Evolutionary conservation across 345 rosid species (phyloP), one percentile per base, ranked within the genome.

Genomic region (Conringia planisiliqua): DNA sequence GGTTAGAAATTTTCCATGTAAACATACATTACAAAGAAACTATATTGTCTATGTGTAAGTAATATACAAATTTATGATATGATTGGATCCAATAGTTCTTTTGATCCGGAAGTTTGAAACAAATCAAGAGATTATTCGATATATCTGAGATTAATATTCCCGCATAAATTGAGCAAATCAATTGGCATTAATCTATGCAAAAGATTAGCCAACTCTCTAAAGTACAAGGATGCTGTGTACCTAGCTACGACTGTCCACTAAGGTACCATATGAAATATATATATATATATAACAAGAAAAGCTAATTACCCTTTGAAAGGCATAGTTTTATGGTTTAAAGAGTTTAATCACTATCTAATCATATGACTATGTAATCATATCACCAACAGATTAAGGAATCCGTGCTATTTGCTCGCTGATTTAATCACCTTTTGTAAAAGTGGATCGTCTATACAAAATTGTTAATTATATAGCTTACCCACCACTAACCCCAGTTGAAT

Each of bases 231-330:
- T 76, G 74, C 69, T 61, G 62, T 68, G 47, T 68, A 60, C 64
- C 79, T 76, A 76, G 74, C 79, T 68, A 68, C 64, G 58, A 68
- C 74, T 9, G 70, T 75, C 74, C 74, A 75, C 79, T 68, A 36
- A 60, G 24, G 48, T 40, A 33, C 70, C 48, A 68, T 50, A 51
- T 61, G 22, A 29, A 44, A 67, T 24, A 38, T 9, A 50, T 8
- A 67, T 24, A 38, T 9, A 50, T 8, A 58, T 8, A 68, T 12
- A 58, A 58, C 40, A 30, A 7, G 3, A 30, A 62, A 73, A 63
- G 47, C 26, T 54, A 40, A 40, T 40, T 22, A 63, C 46, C 46
- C 77, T 63, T 51, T 63, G 55, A 42, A 73, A 33, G 16, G 10
- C 29, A 64, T 73, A 59, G 39, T 29, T 42, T 35, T 40, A 54